These are phyloP conservation scores for Discostella pseudostelligera DNA, from an alignment of 108 stramenopile species.

Conservation along the genomic window DNA sequence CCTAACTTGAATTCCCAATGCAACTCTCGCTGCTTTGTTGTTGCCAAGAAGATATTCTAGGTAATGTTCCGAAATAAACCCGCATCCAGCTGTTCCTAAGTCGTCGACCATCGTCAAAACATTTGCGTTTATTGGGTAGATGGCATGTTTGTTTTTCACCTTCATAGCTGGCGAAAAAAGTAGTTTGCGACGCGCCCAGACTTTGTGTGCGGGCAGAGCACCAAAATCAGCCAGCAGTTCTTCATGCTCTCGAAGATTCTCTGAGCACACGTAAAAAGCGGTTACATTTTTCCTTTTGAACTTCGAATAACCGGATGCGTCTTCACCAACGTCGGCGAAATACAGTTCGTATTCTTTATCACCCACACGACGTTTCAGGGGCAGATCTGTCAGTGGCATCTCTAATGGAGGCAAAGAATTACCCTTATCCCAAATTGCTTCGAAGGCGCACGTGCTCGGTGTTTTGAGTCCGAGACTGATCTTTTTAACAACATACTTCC, in stretches of 20 bases:
- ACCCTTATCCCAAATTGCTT: background rate
- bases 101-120: constrained; percentile 23
- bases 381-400: constrained; percentile 7
- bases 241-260: constrained; percentile 24
- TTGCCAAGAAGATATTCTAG: constrained; percentile 12
- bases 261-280: constrained; percentile 22
- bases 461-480: constrained; percentile 1
- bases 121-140: background rate
- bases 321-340: constrained; percentile 6
- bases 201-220: constrained; percentile 13
- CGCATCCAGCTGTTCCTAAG: constrained; percentile 28
- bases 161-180: constrained; percentile 19
- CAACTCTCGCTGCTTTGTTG: constrained; percentile 10
- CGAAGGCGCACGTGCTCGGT: background rate
- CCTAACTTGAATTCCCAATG: constrained; percentile 30
- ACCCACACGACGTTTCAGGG: background rate
- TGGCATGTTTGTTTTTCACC: constrained; percentile 4
- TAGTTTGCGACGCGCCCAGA: constrained; percentile 23
- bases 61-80: constrained; percentile 25
- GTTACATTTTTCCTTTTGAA: constrained; percentile 14
- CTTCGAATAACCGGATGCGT: background rate
- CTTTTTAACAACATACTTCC: background rate
- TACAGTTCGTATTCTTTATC: constrained; percentile 1
- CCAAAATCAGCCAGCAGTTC: constrained; percentile 31
- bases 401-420: constrained; percentile 6